Evolutionary conservation across 2,329 filamentous ascomycete genomes (phyloP), one percentile per base, ranked within the genome.

Genomic region (Sporothrix sp.): DNA sequence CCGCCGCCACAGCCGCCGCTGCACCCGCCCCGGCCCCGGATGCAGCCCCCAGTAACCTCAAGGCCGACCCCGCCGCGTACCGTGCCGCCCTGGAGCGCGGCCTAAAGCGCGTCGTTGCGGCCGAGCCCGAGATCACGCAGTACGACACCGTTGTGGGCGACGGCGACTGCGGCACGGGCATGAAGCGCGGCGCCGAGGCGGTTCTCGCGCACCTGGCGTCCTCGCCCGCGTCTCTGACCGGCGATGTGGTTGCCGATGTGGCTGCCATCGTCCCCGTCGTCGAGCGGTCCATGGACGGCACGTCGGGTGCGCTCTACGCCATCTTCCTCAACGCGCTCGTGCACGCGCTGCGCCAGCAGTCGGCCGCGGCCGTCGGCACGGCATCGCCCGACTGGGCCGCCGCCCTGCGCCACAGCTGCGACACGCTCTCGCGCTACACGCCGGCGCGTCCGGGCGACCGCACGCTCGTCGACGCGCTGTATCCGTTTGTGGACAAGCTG

Each of bases 241-340:
- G 74, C 27, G 77, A 81, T 54, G 70, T 68, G 7, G 72, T 76
- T 9, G 60, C 76, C 25, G 75, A 79, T 55, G 65, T 80, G 20
- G 67, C 74, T 20, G 65, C 63, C 49, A 74, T 80, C 40, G 72
- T 78, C 6, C 68, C 72, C 2, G 67, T 81, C 6, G 68, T 81
- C 16, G 78, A 81, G 61, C 72, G 61, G 27, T 68, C 64, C 55
- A 81, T 81, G 78, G 78, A 81, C 58, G 78, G 78, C 55, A 82
- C 78, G 2, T 80, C 78, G 1, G 78, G 78, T 3, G 76, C 75
- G 2, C 66, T 81, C 3, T 79, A 78, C 60, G 85, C 87, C 61
- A 95, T 96, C 65, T 95, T 95, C 73, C 74, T 95, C 54, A 95
- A 95, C 64, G 82, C 88, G 0, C 80, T 95, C 6, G 81, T 87